Conservation (phyloP, 2,329 filamentous ascomycete genomes). For the Arthrobotrys sphaeroides region DNA sequence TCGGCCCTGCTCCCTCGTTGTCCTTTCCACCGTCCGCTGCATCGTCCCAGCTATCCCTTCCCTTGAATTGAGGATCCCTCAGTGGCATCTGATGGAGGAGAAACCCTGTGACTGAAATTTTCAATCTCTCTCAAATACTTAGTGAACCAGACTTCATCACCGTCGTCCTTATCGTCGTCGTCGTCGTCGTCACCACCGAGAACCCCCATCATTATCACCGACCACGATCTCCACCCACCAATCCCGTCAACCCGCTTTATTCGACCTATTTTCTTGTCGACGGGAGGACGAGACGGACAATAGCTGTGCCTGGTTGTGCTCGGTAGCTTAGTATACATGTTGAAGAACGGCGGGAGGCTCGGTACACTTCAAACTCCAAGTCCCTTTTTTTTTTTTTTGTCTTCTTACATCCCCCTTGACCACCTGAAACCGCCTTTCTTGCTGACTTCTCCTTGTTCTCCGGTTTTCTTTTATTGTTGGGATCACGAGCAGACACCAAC, state of each 20-base stretch:
- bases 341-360: constrained; percentile 43
- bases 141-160: no score
- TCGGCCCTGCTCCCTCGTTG: neutral
- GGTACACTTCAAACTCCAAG: constrained; percentile 15
- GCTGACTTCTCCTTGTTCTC: neutral
- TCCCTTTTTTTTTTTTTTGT: neutral
- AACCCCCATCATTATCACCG: neutral
- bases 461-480: neutral
- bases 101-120: neutral
- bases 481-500: constrained; percentile 19
- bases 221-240: neutral
- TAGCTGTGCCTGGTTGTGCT: neutral
- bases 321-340: constrained; percentile 19
- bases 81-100: no score
- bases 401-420: neutral
- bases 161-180: no score
- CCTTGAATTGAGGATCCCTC: neutral
- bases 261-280: neutral
- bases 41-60: neutral
- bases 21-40: neutral
- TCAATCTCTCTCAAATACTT: neutral
- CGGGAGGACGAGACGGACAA: no score
- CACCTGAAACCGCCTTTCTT: neutral
- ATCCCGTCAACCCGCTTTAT: no score
- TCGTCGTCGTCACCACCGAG: no score